A percentile compares a stretch with the other conserved stretches of the same genome.
Evolutionary conservation across 176 grass and related monocot genomes (phyloP).

Genomic region (Aegilops tauschii): DNA sequence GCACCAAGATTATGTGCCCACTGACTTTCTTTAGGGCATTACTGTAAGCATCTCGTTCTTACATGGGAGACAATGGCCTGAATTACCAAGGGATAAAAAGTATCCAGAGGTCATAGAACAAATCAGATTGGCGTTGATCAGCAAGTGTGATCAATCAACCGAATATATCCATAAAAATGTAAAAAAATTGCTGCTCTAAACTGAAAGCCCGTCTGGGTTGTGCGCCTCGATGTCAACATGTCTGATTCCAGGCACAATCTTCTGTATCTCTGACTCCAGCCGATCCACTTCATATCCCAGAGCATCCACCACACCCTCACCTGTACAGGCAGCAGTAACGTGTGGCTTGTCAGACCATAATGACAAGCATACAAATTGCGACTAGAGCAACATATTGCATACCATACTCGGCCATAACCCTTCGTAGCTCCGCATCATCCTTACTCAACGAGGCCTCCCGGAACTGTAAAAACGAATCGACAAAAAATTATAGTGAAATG

Average conservation of each 20-base stretch:
- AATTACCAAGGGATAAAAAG: not conserved
- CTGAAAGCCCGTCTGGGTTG: slow-evolving; percentile 75
- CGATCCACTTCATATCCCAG: slow-evolving; percentile 90
- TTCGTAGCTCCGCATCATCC: slow-evolving; percentile 64
- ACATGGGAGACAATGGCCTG: not conserved
- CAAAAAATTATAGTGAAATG: not conserved
- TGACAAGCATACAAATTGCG: not conserved
- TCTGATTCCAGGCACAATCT: slow-evolving; percentile 84
- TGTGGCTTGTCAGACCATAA: not conserved
- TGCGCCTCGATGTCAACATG: slow-evolving; percentile 98
- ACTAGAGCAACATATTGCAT: slow-evolving; percentile 25
- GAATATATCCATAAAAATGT: slow-evolving; percentile 14
- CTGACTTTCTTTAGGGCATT: not conserved
- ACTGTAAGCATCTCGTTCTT: slow-evolving; percentile 11
- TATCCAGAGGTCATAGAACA: not conserved
- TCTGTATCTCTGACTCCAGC: slow-evolving; percentile 93
- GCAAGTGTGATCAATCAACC: slow-evolving; percentile 2
- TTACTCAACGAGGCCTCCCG: slow-evolving; percentile 61
- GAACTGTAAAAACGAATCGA: slow-evolving; percentile 51
- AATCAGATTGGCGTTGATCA: slow-evolving; percentile 14
- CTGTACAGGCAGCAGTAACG: slow-evolving; percentile 29
- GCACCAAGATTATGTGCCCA: not conserved
- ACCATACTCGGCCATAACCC: slow-evolving; percentile 94
- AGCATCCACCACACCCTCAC: slow-evolving; percentile 95
- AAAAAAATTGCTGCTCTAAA: slow-evolving; percentile 42